A percentile compares a stretch with the other conserved stretches of the same genome.
phyloP scores from a whole-genome alignment of 805 yeast species.

The Wickerhamiella sorbophila region DNA sequence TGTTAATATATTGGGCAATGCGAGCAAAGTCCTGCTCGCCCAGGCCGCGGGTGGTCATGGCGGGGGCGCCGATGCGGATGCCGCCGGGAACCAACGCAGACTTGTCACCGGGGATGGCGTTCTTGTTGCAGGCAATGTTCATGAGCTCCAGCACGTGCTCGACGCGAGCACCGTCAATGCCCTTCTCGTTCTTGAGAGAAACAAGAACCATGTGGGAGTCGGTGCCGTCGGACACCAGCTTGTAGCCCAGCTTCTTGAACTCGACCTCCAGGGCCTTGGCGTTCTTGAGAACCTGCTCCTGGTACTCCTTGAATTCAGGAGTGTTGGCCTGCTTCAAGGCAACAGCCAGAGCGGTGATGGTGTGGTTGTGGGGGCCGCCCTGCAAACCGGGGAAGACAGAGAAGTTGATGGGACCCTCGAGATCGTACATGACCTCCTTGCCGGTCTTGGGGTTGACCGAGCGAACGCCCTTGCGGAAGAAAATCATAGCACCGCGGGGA shows the following conservation, averaged over 20 bases:
- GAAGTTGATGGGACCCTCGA: constrained; percentile 85
- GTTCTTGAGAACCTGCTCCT: constrained; percentile 65
- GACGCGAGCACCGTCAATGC: constrained; percentile 89
- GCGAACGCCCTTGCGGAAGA: constrained; percentile 89
- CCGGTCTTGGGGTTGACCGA: constrained; percentile 60
- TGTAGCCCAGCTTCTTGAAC: constrained; percentile 49
- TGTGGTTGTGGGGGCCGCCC: constrained; percentile 99
- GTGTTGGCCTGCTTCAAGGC: constrained; percentile 85
- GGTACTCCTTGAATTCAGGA: constrained; percentile 81
- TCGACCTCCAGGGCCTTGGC: constrained; percentile 65
- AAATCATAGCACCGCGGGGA: constrained; percentile 97
- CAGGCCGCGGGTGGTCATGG: constrained; percentile 95
- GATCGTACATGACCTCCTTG: constrained; percentile 69
- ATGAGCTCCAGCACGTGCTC: constrained; percentile 79
- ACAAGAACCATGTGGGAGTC: constrained; percentile 87
- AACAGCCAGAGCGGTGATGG: constrained; percentile 89
- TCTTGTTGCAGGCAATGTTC: constrained; percentile 91
- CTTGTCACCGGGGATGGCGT: constrained; percentile 92
- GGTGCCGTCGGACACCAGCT: constrained; percentile 82
- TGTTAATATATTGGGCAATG: constrained; percentile 68
- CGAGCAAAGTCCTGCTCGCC: constrained; percentile 59
- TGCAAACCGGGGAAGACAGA: constrained; percentile 99
- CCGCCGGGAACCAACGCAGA: constrained; percentile 96
- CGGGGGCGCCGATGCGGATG: constrained; percentile 93
- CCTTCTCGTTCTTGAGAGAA: constrained; percentile 57